A percentile compares a stretch with the other conserved stretches of the same genome.
phyloP scores from a whole-genome alignment of 345 rosid species.

The Eucalyptus albens region DNA sequence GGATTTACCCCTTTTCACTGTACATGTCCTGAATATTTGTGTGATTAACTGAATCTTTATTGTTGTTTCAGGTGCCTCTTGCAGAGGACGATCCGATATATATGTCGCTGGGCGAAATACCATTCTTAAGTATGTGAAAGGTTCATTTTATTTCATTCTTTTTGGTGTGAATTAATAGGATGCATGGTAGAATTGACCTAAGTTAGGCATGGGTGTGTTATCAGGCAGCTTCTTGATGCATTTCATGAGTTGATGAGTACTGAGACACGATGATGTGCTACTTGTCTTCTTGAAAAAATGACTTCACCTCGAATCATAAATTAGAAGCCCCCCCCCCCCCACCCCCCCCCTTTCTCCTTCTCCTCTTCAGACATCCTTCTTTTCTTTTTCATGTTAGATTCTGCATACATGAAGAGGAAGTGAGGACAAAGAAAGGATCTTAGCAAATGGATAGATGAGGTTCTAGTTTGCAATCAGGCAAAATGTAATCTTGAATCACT shows the following conservation, averaged over 20 bases:
- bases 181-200: neutral
- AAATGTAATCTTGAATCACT: neutral
- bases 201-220: neutral
- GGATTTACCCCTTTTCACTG: neutral
- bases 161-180: neutral
- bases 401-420: neutral
- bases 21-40: neutral
- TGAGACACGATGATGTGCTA: neutral
- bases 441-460: neutral
- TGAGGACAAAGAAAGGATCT: neutral
- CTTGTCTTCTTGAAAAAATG: neutral
- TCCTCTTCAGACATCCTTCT: neutral
- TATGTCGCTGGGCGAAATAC: slow-evolving; percentile 97
- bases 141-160: neutral
- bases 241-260: neutral
- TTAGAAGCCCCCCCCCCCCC: neutral
- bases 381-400: neutral
- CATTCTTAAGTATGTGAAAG: slow-evolving; percentile 20
- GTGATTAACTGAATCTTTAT: neutral
- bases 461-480: neutral
- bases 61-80: slow-evolving; percentile 45
- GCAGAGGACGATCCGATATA: slow-evolving; percentile 88
- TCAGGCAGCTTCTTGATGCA: neutral
- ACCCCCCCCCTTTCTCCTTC: too few relatives aligned
- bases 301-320: neutral